Conservation (phyloP, 2,329 filamentous ascomycete genomes). For the Fusarium pseudocircinatum region DNA sequence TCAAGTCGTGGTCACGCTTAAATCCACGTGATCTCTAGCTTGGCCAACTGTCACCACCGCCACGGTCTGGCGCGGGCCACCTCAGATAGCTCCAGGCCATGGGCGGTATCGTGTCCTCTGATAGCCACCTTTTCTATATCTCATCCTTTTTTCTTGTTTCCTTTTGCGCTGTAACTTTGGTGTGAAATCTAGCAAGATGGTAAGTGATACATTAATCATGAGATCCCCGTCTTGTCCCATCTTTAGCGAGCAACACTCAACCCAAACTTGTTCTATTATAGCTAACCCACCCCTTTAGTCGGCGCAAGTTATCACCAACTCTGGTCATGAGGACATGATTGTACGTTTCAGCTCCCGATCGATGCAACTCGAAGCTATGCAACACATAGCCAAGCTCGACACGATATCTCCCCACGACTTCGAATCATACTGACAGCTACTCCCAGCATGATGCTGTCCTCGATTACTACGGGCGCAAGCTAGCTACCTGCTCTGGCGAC, state of each 20-base stretch:
- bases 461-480: slow-evolving; percentile 96
- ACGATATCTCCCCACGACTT: not conserved
- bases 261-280: slow-evolving; percentile 2
- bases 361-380: slow-evolving; percentile 9
- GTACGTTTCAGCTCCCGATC: slow-evolving; percentile 66
- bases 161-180: slow-evolving; percentile 25
- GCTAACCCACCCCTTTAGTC: slow-evolving; percentile 49
- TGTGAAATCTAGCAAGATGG: slow-evolving; percentile 38
- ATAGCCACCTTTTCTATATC: slow-evolving; percentile 35
- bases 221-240: not conserved
- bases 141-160: slow-evolving; percentile 20
- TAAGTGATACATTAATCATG: slow-evolving; percentile 14
- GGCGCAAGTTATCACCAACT: slow-evolving; percentile 57
- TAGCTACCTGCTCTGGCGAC: slow-evolving; percentile 97
- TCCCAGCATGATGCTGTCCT: slow-evolving; percentile 93
- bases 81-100: slow-evolving; percentile 39
- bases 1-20: slow-evolving; percentile 13
- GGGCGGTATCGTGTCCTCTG: slow-evolving; percentile 45
- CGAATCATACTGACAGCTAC: slow-evolving; percentile 34
- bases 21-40: slow-evolving; percentile 34
- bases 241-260: not conserved
- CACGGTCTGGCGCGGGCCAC: slow-evolving; percentile 27
- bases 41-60: slow-evolving; percentile 45
- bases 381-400: not conserved
- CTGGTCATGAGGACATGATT: slow-evolving; percentile 97